Conservation (phyloP, 352 stramenopile species). For the Phytophthora agathidicida region DNA sequence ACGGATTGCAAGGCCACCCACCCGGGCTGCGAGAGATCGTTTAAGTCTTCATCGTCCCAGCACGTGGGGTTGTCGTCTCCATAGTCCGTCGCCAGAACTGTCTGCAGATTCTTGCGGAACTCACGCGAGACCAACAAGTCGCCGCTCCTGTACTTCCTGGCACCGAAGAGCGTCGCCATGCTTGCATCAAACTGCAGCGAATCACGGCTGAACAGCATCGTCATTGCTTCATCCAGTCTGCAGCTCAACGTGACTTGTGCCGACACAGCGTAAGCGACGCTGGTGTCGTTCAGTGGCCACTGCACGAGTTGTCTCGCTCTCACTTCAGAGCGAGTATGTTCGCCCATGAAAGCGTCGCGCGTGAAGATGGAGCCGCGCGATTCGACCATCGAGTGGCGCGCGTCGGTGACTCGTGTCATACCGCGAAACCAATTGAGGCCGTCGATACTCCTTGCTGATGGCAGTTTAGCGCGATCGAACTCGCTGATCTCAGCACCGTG, state of each 20-base stretch:
- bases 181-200: conserved; percentile 53
- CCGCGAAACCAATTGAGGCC: conserved; percentile 19
- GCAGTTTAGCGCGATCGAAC: conserved; percentile 49
- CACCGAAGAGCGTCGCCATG: conserved; percentile 62
- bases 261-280: conserved; percentile 61
- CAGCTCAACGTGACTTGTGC: conserved; percentile 64
- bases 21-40: conserved; percentile 34
- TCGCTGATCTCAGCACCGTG: conserved; percentile 54
- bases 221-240: conserved; percentile 57
- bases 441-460: conserved; percentile 10
- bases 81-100: conserved; percentile 25
- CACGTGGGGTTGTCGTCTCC: conserved; percentile 15
- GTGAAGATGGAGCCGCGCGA: conserved; percentile 24
- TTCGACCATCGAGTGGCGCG: conserved; percentile 39
- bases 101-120: conserved; percentile 36
- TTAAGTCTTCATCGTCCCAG: conserved; percentile 36
- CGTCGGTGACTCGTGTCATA: conserved; percentile 1
- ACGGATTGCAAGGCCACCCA: conserved; percentile 58
- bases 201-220: conserved; percentile 71
- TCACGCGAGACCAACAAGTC: conserved; percentile 52
- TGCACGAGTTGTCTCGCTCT: conserved; percentile 28
- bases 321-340: conserved; percentile 22
- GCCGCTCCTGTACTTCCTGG: conserved; percentile 57
- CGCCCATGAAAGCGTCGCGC: conserved; percentile 15
- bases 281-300: conserved; percentile 48